Percentiles rank a stretch among this genome's conserved stretches.
Conservation (phyloP, 2,329 filamentous ascomycete species). For the Stachybotrys chartarum region DNA sequence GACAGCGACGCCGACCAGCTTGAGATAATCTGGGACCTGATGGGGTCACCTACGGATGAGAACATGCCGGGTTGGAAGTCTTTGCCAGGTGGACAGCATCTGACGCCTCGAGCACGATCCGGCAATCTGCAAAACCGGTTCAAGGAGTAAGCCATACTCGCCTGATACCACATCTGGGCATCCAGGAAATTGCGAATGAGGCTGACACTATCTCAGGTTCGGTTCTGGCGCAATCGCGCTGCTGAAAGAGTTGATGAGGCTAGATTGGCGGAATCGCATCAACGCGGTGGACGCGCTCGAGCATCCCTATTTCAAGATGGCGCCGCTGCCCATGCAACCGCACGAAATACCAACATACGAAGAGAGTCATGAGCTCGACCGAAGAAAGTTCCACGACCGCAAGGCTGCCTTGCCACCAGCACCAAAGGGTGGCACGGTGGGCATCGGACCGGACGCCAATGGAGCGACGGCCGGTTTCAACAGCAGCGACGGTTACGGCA, state of each 20-base stretch:
- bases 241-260: conserved; percentile 71
- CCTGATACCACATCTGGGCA: neutral
- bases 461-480: conserved; percentile 39
- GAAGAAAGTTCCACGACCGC: conserved; percentile 81
- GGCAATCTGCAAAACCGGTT: conserved; percentile 69
- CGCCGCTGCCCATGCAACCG: conserved; percentile 71
- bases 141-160: conserved; percentile 48
- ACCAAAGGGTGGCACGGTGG: conserved; percentile 84
- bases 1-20: conserved; percentile 86
- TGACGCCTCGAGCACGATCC: conserved; percentile 55
- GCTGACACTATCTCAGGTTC: conserved; percentile 35
- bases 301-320: conserved; percentile 81
- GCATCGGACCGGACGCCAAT: conserved; percentile 56
- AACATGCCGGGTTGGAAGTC: conserved; percentile 88
- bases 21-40: conserved; percentile 87
- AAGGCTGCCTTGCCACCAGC: conserved; percentile 81
- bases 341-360: conserved; percentile 87
- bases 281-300: conserved; percentile 92
- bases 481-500: conserved; percentile 41
- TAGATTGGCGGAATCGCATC: conserved; percentile 83
- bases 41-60: conserved; percentile 82
- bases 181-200: neutral
- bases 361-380: conserved; percentile 94
- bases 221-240: conserved; percentile 70
- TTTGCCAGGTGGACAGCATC: conserved; percentile 72